Evolutionary conservation across 345 rosid genomes (phyloP).

Genomic region (Leavenworthia alabamica): DNA sequence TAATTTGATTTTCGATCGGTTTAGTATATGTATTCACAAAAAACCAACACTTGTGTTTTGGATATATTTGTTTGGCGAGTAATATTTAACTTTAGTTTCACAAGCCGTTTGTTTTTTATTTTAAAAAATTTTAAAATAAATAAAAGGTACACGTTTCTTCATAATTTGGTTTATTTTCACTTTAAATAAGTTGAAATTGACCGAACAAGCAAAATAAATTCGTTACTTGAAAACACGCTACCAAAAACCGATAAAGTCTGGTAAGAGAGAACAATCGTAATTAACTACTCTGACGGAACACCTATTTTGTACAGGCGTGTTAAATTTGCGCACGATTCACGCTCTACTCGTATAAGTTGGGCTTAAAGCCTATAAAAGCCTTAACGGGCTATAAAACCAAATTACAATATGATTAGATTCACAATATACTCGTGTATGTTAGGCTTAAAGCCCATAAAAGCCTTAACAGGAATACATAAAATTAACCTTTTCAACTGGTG

Average conservation of each 20-base stretch:
- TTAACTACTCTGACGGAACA: not conserved
- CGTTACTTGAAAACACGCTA: constrained; percentile 21
- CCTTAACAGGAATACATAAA: no score
- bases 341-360: not conserved
- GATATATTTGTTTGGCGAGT: not conserved
- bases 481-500: no score
- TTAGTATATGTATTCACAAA: not conserved
- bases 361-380: not conserved
- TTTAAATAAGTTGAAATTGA: constrained; percentile 16
- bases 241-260: constrained; percentile 32
- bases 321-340: not conserved
- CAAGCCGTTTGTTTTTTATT: not conserved
- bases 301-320: constrained; percentile 1
- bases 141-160: not conserved
- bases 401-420: not conserved
- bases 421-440: no score
- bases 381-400: not conserved
- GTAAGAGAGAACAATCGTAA: constrained; percentile 27
- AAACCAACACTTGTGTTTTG: not conserved
- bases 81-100: not conserved
- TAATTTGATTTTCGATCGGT: not conserved
- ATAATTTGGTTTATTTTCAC: not conserved
- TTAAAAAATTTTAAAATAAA: no score
- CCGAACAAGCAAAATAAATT: constrained; percentile 21
- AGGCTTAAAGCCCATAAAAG: no score